Evolutionary conservation across 371 early-diverging fungal genomes (phyloP), one percentile per base, ranked within the genome.

Genomic region (Phascolomyces articulosus): DNA sequence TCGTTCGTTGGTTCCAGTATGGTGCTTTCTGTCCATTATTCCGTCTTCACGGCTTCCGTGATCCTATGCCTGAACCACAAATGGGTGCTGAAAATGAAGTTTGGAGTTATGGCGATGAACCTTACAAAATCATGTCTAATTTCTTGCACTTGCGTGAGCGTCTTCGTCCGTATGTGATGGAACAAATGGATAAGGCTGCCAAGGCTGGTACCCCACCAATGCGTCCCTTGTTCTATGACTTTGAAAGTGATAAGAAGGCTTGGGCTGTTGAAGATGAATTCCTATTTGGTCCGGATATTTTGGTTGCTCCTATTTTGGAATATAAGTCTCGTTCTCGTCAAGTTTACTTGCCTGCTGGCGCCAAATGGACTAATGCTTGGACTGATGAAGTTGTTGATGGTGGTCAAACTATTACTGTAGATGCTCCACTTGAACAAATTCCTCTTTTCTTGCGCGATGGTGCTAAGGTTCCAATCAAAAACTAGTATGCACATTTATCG

Each of bases 181-280:
- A 64, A 38, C 64, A 65, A 26, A 63, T 63, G 55, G 59, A 63
- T n/a, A 56, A 56, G 23, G 69, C 69, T 8, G 31, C 58, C 65
- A 64, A 65, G 31, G 66, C 60, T 10, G 85, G 83, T 26, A 60
- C 63, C 24, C 85, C 85, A n/a, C 68, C 82, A 24, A 80, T 82
- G 62, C 74, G 85, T 18, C 85, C 85, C 4, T 59, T 77, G 23
- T 69, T 82, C 56, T 78, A 71, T 57, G 73, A 84, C 62, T 84
- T 84, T 62, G 76, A 68, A 28, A 55, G 66, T n/a, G 85, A 85
- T 60, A 60, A 57, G 15, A 28, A 40, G 15, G 62, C 71, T 9
- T 73, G 73, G 62, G 40, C 38, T 13, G 55, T 70, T 31, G 72
- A 75, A 18, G 78, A 78, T 15, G 73, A 80, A 51, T 80, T 73